Conservation (phyloP, 805 yeast genomes). For the Starmerella etchellsii region DNA sequence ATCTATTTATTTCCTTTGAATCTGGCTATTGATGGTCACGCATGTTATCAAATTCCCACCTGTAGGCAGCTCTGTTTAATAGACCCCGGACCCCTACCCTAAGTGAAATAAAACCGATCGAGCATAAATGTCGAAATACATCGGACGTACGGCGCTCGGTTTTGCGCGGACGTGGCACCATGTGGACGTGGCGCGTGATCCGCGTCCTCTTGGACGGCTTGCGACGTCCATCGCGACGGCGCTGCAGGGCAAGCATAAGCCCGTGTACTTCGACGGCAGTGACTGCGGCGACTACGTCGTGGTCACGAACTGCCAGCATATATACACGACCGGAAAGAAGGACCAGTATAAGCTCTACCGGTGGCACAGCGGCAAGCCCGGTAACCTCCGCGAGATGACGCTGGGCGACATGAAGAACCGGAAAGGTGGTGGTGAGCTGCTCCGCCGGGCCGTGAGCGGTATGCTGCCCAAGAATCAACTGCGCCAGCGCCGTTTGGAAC, state of each 20-base stretch:
- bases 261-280: slow-evolving; percentile 55
- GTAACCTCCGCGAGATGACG: slow-evolving; percentile 68
- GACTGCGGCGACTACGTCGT: slow-evolving; percentile 97
- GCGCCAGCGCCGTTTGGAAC: slow-evolving; percentile 62
- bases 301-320: slow-evolving; percentile 75
- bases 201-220: slow-evolving; percentile 78
- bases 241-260: slow-evolving; percentile 95
- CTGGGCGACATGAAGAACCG: slow-evolving; percentile 65
- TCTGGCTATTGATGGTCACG: too few relatives aligned
- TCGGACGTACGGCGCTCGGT: slow-evolving; percentile 51
- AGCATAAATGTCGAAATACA: slow-evolving; percentile 25
- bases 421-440: slow-evolving; percentile 77
- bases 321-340: slow-evolving; percentile 79
- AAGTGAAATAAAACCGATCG: neutral
- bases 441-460: slow-evolving; percentile 80
- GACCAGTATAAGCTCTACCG: slow-evolving; percentile 69
- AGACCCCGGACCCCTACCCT: neutral
- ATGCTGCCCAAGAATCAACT: slow-evolving; percentile 91
- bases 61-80: too few relatives aligned
- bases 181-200: slow-evolving; percentile 74
- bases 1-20: too few relatives aligned
- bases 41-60: too few relatives aligned
- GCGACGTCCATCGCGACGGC: slow-evolving; percentile 82
- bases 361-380: slow-evolving; percentile 83
- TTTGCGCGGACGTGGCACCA: slow-evolving; percentile 91